Base-by-base conservation (phyloP, 2,329 filamentous ascomycete genomes). In the Stylonectria norvegica region DNA sequence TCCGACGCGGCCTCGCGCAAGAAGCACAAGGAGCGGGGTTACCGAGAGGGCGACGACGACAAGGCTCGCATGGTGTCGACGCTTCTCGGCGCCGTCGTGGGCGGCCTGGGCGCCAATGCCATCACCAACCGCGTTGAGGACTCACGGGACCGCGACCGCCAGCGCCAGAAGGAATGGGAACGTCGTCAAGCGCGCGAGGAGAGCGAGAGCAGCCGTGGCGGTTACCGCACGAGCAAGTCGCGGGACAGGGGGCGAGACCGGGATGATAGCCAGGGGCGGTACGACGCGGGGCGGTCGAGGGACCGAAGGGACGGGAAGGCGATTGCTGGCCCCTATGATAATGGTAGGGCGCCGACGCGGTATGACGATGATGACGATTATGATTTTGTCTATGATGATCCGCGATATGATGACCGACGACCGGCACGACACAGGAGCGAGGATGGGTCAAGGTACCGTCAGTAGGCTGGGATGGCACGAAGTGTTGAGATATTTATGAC, bases 71-170 rank as follows among this genome's bases (percentile, higher is more conserved):
- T 60, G n/a, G 56, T 77, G 12, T 70, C 72, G 4, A 76, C 76
- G 8, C 60, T 78, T 8, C 64, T 78, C 4, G 75, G 76, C 2
- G 76, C 74, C 2, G 71, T 76, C 4, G 73, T 76, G 1, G 75
- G 74, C 3, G 75, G 75, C 4, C 63, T 79, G 8, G 74, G 73
- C 4, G 75, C 75, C 10, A 79, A 75, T 38, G 72, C 69, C 11
- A 54, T 75, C 23, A 68, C 71, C 47, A 70, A 66, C 47, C 62
- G 62, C 32, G 55, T 73, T 9, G 70, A 72, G 50, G 56, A 58
- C 36, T 60, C 61, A 5, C 58, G 60, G 10, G 60, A 62, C 11
- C 57, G 59, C 20, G 62, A 60, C 32, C 56, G 57, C 20, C 49
- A 52, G n/a, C 57, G 55, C 14, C 59, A 66, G 43, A 46, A 59